Evolutionary conservation across 2,329 filamentous ascomycete species (phyloP).

Genomic region (Aspergillus sp.): DNA sequence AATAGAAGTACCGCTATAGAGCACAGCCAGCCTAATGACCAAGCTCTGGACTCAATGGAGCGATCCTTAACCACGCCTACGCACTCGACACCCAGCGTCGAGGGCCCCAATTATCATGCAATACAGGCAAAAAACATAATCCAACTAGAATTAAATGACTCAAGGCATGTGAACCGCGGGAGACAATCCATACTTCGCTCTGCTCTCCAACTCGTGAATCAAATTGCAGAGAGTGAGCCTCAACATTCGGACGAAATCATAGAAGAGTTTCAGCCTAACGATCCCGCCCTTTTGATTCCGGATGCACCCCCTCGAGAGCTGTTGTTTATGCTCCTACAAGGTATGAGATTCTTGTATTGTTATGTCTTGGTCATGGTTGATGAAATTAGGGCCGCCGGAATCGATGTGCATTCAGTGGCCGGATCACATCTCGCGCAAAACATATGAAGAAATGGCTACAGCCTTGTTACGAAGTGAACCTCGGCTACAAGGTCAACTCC

Average conservation of each 20-base stretch:
- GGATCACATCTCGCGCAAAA: conserved; percentile 28
- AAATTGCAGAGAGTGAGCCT: conserved; percentile 15
- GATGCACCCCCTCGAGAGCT: conserved; percentile 24
- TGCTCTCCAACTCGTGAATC: conserved; percentile 25
- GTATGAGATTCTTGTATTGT: background rate
- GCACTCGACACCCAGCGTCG: conserved; percentile 3
- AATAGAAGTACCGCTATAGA: no score
- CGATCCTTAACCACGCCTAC: background rate
- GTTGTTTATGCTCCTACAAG: conserved; percentile 28
- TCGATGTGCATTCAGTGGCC: conserved; percentile 25
- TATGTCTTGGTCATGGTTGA: background rate
- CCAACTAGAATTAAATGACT: conserved; percentile 25
- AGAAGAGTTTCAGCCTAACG: background rate
- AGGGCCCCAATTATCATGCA: conserved; percentile 27
- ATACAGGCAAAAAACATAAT: conserved; percentile 28
- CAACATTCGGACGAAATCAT: background rate
- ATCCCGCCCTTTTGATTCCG: conserved; percentile 9
- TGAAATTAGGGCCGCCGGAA: background rate
- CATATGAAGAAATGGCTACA: conserved; percentile 24
- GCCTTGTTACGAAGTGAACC: conserved; percentile 16
- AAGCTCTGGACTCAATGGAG: background rate
- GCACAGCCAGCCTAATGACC: background rate
- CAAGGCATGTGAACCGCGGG: conserved; percentile 20
- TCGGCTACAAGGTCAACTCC: background rate
- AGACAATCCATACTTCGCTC: conserved; percentile 23